phyloP scores from a whole-genome alignment of 805 yeast species.

The Saccharomycopsis sp. region DNA sequence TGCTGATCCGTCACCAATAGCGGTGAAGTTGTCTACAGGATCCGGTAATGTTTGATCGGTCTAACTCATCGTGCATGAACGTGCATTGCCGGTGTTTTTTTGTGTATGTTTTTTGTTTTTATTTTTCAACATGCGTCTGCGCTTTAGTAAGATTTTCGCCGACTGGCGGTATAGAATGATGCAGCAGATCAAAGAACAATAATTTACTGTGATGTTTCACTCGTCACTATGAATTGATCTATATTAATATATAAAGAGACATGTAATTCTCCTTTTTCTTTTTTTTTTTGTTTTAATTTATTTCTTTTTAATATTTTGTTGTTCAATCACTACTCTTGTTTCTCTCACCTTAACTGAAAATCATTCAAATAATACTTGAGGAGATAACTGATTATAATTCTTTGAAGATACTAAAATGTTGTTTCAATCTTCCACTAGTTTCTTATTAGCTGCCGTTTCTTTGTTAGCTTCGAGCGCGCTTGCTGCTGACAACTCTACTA shows the following conservation, averaged over 20 bases:
- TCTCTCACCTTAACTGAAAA: background rate
- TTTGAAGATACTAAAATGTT: background rate
- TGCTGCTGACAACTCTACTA: background rate
- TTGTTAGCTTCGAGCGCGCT: slow-evolving; percentile 2
- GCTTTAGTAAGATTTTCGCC: background rate
- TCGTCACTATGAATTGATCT: background rate
- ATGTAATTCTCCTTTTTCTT: background rate
- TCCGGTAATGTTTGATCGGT: background rate
- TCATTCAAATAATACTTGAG: background rate
- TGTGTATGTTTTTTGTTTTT: background rate
- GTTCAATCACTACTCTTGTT: background rate
- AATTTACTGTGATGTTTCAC: background rate
- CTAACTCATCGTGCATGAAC: background rate
- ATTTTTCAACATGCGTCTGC: background rate
- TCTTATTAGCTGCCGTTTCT: background rate
- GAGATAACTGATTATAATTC: background rate
- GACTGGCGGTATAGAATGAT: background rate
- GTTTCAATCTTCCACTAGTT: background rate
- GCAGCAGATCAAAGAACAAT: background rate
- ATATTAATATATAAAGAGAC: background rate
- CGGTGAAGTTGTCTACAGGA: background rate
- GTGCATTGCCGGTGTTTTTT: slow-evolving; percentile 3
- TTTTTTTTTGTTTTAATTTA: background rate
- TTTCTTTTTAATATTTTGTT: background rate
- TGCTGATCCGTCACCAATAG: background rate